A percentile compares a stretch with the other conserved stretches of the same genome.
phyloP scores from a whole-genome alignment of 2,329 filamentous ascomycete genomes.

The Colletotrichum sublineola region DNA sequence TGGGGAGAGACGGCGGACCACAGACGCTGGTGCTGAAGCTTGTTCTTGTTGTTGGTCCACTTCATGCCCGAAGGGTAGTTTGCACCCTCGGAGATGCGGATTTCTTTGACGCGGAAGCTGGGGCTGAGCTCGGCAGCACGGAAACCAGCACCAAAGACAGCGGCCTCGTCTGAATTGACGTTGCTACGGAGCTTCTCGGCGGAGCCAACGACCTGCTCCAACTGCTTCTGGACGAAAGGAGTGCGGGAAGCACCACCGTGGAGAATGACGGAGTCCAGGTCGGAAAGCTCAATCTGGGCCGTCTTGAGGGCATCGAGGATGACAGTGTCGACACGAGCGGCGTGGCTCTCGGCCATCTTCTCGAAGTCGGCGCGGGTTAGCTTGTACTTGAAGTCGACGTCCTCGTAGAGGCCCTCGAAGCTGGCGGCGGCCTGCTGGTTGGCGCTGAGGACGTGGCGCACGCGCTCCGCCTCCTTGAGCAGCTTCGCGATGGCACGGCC shows the following conservation, averaged over 20 bases:
- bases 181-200: slow-evolving; percentile 88
- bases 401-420: slow-evolving; percentile 92
- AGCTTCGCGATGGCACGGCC: slow-evolving; percentile 90
- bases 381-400: slow-evolving; percentile 95
- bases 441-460: slow-evolving; percentile 91
- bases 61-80: slow-evolving; percentile 81
- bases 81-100: slow-evolving; percentile 82
- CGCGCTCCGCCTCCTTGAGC: slow-evolving; percentile 90
- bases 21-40: slow-evolving; percentile 83
- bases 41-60: slow-evolving; percentile 77
- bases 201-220: slow-evolving; percentile 81
- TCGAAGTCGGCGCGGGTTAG: slow-evolving; percentile 86
- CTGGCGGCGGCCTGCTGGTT: slow-evolving; percentile 83
- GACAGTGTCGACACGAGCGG: slow-evolving; percentile 75
- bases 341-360: slow-evolving; percentile 76
- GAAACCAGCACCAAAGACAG: slow-evolving; percentile 96
- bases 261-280: slow-evolving; percentile 91
- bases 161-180: slow-evolving; percentile 96
- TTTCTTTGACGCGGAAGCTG: slow-evolving; percentile 98
- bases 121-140: slow-evolving; percentile 92
- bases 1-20: slow-evolving; percentile 84
- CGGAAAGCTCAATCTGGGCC: slow-evolving; percentile 78
- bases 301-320: slow-evolving; percentile 81
- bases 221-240: slow-evolving; percentile 91
- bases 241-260: slow-evolving; percentile 92